These are phyloP conservation scores for Tulasnella sp. DNA, from an alignment of 768 basidiomycete genomes.

Conservation along the genomic window DNA sequence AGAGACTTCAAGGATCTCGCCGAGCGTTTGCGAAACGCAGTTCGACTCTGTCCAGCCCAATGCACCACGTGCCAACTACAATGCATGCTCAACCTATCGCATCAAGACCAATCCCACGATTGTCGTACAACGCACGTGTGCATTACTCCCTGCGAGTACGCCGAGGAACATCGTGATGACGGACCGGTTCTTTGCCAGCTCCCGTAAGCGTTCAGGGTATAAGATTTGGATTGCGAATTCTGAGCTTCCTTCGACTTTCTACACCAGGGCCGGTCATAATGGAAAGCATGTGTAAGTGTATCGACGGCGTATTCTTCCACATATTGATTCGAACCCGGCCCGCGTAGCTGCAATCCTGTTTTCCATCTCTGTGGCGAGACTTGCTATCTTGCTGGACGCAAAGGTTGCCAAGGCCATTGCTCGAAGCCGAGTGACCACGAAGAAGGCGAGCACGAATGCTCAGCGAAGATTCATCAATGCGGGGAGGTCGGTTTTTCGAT, in stretches of 20 bases:
- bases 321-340: too few relatives aligned
- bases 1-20: conserved; percentile 13
- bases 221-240: too few relatives aligned
- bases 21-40: not conserved
- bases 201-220: not conserved
- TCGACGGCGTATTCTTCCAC: too few relatives aligned
- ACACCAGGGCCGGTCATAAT: conserved; percentile 1
- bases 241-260: not conserved
- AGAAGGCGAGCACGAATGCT: not conserved
- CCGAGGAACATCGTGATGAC: not conserved
- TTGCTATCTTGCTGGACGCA: not conserved
- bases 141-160: conserved; percentile 3
- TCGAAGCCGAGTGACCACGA: not conserved
- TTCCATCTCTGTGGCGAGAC: conserved; percentile 14
- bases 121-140: conserved; percentile 13
- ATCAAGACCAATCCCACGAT: not conserved
- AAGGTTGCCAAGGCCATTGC: not conserved
- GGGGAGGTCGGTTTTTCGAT: not conserved
- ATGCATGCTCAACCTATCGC: conserved; percentile 3
- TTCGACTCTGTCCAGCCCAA: conserved; percentile 13
- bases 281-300: conserved; percentile 23
- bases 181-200: not conserved
- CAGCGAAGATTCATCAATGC: not conserved
- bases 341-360: not conserved
- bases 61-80: conserved; percentile 15